Conservation (phyloP, 176 grass and related monocot species). For the Bothriochloa decipiens region DNA sequence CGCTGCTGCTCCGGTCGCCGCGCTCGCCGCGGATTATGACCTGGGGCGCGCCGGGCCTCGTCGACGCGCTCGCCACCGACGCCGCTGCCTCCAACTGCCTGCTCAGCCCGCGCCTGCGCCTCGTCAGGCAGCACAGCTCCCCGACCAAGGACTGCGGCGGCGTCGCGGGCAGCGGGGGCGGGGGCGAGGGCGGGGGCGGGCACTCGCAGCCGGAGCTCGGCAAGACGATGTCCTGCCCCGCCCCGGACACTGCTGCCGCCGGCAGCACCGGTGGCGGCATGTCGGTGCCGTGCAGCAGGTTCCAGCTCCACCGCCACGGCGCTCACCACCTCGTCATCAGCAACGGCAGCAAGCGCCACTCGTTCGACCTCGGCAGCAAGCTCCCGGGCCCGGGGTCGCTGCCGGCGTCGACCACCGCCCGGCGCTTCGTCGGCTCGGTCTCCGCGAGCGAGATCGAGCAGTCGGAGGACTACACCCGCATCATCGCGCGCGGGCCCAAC, state of each 20-base stretch:
- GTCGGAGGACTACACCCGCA: conserved; percentile 98
- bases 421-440: conserved; percentile 53
- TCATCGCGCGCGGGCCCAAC: conserved; percentile 87
- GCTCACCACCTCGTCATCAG: conserved; percentile 10
- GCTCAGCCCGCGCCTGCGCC: conserved; percentile 50
- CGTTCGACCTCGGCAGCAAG: conserved; percentile 56
- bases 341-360: conserved; percentile 28
- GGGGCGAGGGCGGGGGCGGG: too few species aligned
- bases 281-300: conserved; percentile 51
- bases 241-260: conserved; percentile 27
- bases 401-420: conserved; percentile 45
- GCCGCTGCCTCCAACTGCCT: conserved; percentile 32
- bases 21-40: conserved; percentile 56
- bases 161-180: too few species aligned
- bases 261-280: conserved; percentile 32
- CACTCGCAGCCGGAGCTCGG: conserved; percentile 62
- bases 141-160: conserved; percentile 57
- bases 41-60: conserved; percentile 74
- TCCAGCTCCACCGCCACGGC: conserved; percentile 48
- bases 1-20: conserved; percentile 53
- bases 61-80: conserved; percentile 59
- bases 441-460: conserved; percentile 91
- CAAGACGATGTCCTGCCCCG: conserved; percentile 65
- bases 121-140: conserved; percentile 41
- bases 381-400: conserved; percentile 62